A percentile compares a stretch with the other conserved stretches of the same genome.
phyloP scores from a whole-genome alignment of 257 asterid species.

The Solanum chiquidenum region DNA sequence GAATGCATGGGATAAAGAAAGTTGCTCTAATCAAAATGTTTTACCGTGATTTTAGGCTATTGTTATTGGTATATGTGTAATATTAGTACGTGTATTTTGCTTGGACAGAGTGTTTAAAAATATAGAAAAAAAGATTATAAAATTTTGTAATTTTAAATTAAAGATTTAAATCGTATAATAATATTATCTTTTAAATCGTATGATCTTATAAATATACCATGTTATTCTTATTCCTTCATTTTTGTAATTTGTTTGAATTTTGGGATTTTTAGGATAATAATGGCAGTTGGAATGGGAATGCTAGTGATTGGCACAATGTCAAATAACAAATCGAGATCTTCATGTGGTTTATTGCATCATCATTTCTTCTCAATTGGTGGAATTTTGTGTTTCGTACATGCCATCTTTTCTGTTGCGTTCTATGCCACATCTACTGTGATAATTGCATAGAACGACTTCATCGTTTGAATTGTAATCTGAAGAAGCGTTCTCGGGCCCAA shows the following conservation, averaged over 20 bases:
- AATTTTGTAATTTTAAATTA: neutral
- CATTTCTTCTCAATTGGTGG: conserved; percentile 74
- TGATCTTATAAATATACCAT: neutral
- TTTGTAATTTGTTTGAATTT: neutral
- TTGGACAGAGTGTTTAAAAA: neutral
- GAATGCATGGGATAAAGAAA: neutral
- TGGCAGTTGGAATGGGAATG: conserved; percentile 54
- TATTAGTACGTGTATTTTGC: neutral
- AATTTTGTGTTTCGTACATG: conserved; percentile 60
- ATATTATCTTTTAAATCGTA: neutral
- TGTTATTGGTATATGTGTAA: neutral
- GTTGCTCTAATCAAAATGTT: neutral
- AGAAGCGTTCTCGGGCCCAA: neutral
- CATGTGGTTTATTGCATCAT: conserved; percentile 67
- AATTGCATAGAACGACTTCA: neutral
- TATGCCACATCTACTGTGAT: conserved; percentile 41
- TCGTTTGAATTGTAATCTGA: neutral
- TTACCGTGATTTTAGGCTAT: neutral
- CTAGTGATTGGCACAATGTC: conserved; percentile 69
- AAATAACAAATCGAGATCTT: conserved; percentile 57
- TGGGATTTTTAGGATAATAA: conserved; percentile 35
- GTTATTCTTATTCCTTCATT: neutral
- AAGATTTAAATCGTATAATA: neutral
- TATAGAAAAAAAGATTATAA: neutral
- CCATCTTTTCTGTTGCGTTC: conserved; percentile 53